A percentile compares a stretch with the other conserved stretches of the same genome.
phyloP scores from a whole-genome alignment of 2,329 filamentous ascomycete species.

The Blastomyces emzantsi region DNA sequence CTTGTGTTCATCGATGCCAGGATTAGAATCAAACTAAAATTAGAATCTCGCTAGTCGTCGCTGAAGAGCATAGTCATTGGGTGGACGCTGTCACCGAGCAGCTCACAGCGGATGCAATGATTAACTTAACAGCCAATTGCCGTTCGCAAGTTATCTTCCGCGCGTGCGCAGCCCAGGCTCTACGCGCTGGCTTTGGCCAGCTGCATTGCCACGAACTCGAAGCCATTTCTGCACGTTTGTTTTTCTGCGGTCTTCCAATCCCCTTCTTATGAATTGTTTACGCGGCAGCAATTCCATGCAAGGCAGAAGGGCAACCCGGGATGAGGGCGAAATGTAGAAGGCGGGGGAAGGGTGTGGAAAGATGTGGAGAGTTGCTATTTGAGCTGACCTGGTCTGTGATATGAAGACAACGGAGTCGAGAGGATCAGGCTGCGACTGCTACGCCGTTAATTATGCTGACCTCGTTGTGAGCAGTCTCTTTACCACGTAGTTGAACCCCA shows the following conservation, averaged over 20 bases:
- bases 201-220: background rate
- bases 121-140: background rate
- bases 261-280: background rate
- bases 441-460: background rate
- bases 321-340: background rate
- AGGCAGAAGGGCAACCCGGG: background rate
- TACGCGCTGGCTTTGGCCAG: background rate
- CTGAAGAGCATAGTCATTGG: background rate
- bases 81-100: background rate
- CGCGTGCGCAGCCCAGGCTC: background rate
- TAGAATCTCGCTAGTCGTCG: background rate
- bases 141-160: background rate
- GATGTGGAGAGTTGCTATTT: slow-evolving; percentile 2
- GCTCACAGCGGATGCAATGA: background rate
- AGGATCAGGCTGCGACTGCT: background rate
- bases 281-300: background rate
- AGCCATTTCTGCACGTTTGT: background rate
- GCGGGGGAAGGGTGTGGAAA: background rate
- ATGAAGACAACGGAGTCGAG: background rate
- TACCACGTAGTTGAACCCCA: background rate
- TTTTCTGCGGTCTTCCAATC: background rate
- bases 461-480: background rate
- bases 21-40: background rate
- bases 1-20: background rate
- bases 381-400: background rate